These are phyloP conservation scores for Ganoderma meredithae DNA, from an alignment of 1,284 basidiomycete genomes.

Conservation along the genomic window DNA sequence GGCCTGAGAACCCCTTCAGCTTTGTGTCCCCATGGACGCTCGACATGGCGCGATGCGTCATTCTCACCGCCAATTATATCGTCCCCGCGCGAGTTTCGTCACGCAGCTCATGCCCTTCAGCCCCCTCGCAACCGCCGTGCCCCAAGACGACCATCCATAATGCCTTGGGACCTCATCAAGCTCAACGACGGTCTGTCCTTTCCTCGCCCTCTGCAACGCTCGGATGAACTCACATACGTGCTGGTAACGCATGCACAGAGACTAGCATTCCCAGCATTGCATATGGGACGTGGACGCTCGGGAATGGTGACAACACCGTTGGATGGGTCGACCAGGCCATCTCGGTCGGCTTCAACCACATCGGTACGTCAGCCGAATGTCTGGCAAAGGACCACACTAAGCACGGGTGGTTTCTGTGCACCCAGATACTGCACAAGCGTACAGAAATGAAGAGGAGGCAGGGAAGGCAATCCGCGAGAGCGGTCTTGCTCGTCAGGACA, in stretches of 20 bases:
- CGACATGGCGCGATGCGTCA: constrained; percentile 18
- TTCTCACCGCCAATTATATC: constrained; percentile 17
- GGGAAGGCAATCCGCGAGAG: constrained; percentile 47
- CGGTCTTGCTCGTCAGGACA: constrained; percentile 43
- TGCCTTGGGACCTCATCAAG: constrained; percentile 56
- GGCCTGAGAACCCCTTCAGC: not conserved
- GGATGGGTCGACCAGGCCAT: constrained; percentile 43
- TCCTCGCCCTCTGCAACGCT: not conserved
- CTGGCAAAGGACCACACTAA: no score
- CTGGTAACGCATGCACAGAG: constrained; percentile 40
- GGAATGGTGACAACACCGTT: constrained; percentile 47
- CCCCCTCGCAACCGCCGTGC: constrained; percentile 2
- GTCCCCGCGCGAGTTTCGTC: not conserved
- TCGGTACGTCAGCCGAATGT: constrained; percentile 31
- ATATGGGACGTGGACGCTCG: constrained; percentile 60
- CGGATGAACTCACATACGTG: not conserved
- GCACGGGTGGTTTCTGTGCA: not conserved
- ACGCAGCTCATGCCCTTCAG: not conserved
- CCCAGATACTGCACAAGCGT: constrained; percentile 43
- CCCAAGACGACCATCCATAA: constrained; percentile 36
- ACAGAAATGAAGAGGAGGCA: constrained; percentile 50
- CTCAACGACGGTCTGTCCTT: constrained; percentile 59
- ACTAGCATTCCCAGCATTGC: constrained; percentile 59
- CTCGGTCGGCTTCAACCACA: constrained; percentile 41
- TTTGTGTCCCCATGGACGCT: not conserved